Evolutionary conservation across 1,284 basidiomycete genomes (phyloP).

Genomic region (Porogramme epimiltina): DNA sequence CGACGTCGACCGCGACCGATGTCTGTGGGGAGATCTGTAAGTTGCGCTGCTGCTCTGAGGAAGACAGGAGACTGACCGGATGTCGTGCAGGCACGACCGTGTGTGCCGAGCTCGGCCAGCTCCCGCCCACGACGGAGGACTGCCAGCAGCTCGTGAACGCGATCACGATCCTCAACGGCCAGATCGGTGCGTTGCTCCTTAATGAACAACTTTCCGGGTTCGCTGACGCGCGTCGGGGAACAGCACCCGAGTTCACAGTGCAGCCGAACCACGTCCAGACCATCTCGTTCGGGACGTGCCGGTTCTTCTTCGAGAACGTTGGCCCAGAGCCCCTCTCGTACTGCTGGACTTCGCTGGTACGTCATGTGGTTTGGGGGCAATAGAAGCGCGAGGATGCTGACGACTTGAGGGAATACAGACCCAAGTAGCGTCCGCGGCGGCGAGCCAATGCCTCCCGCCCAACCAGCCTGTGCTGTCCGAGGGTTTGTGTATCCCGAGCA

Average conservation of each 20-base stretch:
- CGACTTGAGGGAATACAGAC: not conserved
- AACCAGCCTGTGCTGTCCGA: conserved; percentile 18
- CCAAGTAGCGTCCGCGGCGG: conserved; percentile 6
- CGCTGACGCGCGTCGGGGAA: not conserved
- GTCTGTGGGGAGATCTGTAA: conserved; percentile 27
- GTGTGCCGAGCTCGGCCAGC: conserved; percentile 22
- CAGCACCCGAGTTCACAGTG: conserved; percentile 26
- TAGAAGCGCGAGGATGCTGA: too few relatives aligned
- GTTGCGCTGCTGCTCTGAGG: conserved; percentile 2
- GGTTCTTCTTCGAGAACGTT: conserved; percentile 28
- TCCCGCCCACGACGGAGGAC: conserved; percentile 29
- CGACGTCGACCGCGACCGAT: conserved; percentile 16
- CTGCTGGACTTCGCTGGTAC: conserved; percentile 24
- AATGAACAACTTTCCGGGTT: too few relatives aligned
- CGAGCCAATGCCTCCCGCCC: conserved; percentile 16
- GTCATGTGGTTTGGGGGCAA: not conserved
- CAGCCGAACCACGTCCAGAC: conserved; percentile 21
- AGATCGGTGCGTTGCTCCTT: conserved; percentile 13
- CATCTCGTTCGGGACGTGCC: conserved; percentile 27
- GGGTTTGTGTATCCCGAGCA: conserved; percentile 10
- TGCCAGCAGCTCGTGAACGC: conserved; percentile 28
- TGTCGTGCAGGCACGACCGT: conserved; percentile 18
- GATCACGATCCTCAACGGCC: conserved; percentile 26
- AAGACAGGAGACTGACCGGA: not conserved
- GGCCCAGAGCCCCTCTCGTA: conserved; percentile 15